Conservation (phyloP, 108 stramenopile genomes). For the Skeletonema marinoi region DNA sequence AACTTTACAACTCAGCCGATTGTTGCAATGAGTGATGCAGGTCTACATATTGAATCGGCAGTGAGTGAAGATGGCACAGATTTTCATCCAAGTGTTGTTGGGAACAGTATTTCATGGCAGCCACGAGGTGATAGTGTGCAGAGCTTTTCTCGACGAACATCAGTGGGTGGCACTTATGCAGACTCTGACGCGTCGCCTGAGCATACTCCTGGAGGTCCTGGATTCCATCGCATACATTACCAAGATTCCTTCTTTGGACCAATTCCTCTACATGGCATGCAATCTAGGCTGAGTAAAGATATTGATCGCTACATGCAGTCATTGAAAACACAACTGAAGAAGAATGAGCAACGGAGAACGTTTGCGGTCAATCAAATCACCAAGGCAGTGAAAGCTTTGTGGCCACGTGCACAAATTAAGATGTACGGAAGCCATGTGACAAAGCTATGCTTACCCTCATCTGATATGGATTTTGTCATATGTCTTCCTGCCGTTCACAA, state of each 20-base stretch:
- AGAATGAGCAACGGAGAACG: conserved; percentile 53
- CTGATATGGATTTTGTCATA: conserved; percentile 93
- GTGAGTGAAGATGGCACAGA: conserved; percentile 77
- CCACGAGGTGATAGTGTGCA: conserved; percentile 39
- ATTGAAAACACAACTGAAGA: conserved; percentile 54
- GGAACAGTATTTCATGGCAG: conserved; percentile 32
- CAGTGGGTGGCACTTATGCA: conserved; percentile 59
- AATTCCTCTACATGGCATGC: conserved; percentile 52
- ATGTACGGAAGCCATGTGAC: conserved; percentile 90
- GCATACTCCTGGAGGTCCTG: conserved; percentile 36
- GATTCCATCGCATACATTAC: conserved; percentile 12
- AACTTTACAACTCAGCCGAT: conserved; percentile 31
- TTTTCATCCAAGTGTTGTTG: conserved; percentile 32
- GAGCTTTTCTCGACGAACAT: conserved; percentile 43
- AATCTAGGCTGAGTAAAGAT: conserved; percentile 72
- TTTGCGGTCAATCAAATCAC: conserved; percentile 66
- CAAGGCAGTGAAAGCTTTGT: conserved; percentile 65
- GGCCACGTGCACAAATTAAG: conserved; percentile 86
- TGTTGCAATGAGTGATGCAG: conserved; percentile 88
- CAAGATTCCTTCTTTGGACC: conserved; percentile 40
- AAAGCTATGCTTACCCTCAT: conserved; percentile 84
- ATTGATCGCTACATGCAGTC: conserved; percentile 56
- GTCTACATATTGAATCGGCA: conserved; percentile 63
- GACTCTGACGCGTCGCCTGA: conserved; percentile 76
- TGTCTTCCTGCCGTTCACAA: conserved; percentile 93